These are phyloP conservation scores for Fusarium avenaceum DNA, from an alignment of 2,329 filamentous ascomycete genomes.

Conservation along the genomic window DNA sequence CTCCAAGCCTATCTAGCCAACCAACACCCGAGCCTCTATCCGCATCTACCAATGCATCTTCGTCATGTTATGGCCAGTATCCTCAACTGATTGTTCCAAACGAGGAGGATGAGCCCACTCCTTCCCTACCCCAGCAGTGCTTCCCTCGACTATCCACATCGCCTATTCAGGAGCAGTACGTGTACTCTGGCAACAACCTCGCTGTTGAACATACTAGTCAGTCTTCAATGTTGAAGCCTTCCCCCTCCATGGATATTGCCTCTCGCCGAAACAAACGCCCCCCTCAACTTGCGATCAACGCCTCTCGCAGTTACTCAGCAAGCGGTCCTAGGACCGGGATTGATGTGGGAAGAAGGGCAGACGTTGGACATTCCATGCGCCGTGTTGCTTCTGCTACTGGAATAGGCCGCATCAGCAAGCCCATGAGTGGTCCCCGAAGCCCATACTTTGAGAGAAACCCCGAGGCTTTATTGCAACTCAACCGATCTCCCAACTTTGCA, in stretches of 20 bases:
- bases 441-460: constrained; percentile 61
- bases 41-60: constrained; percentile 19
- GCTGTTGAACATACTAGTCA: constrained; percentile 35
- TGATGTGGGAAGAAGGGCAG: constrained; percentile 61
- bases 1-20: constrained; percentile 39
- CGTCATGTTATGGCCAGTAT: constrained; percentile 40
- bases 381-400: constrained; percentile 67
- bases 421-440: constrained; percentile 52
- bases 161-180: constrained; percentile 39
- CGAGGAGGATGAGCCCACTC: constrained; percentile 42
- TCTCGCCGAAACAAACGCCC: constrained; percentile 63
- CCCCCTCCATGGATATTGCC: constrained; percentile 67
- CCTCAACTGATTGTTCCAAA: constrained; percentile 45
- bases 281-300: constrained; percentile 62
- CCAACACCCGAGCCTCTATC: constrained; percentile 41
- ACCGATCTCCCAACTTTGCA: constrained; percentile 59
- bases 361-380: constrained; percentile 64
- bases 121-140: constrained; percentile 43
- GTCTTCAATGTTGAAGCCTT: constrained; percentile 59
- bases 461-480: constrained; percentile 60
- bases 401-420: constrained; percentile 53
- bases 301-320: constrained; percentile 60
- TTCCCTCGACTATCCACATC: constrained; percentile 42
- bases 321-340: constrained; percentile 62
- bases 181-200: constrained; percentile 37